Evolutionary conservation across 148 eudicot species (phyloP), one percentile per base, ranked within the genome.

Genomic region (Arbutus unedo): DNA sequence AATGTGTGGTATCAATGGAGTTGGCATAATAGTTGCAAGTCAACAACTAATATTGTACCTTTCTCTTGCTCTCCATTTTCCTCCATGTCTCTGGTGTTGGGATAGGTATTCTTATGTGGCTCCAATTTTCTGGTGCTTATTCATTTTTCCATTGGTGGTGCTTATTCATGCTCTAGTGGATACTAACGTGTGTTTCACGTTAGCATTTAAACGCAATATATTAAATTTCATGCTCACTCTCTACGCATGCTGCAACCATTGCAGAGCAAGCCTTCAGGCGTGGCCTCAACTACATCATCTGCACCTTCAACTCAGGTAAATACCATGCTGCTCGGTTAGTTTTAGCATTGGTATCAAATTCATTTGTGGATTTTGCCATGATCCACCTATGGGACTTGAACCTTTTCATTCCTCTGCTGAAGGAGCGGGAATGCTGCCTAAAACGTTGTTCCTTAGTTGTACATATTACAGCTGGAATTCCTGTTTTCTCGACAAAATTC

Each of bases 211-310:
- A 44, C 48, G 21, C 10, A 44, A 59, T 48, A 78, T 15, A 25
- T 77, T 59, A 3, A 66, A 83, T 60, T 82, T 50, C 77, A 55
- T 60, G 25, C 67, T 54, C 13, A 70, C 54, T 31, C 4, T 60
- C 43, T 47, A 45, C 45, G 43, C 41, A 48, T 3, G 56, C 64
- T 67, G 38, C 41, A 77, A 43, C 80, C 55, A 74, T 74, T 85
- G 86, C 79, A 94, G 98, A 88, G 70, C 54, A 94, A 92, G 88
- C 87, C 94, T 18, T 59, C 92, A 72, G 82, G 91, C 82, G 92
- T 85, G 77, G 89, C 86, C n/a, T 85, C 94, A 81, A 89, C 90
- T 16, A 83, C 78, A 70, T 83, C 97, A 16, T 81, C 85, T 57
- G 83, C 91, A 60, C 88, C 97, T 83, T 82, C 88, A 72, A 83